Conservation (phyloP, 495 filamentous ascomycete genomes). For the Xylaria bambusicola region DNA sequence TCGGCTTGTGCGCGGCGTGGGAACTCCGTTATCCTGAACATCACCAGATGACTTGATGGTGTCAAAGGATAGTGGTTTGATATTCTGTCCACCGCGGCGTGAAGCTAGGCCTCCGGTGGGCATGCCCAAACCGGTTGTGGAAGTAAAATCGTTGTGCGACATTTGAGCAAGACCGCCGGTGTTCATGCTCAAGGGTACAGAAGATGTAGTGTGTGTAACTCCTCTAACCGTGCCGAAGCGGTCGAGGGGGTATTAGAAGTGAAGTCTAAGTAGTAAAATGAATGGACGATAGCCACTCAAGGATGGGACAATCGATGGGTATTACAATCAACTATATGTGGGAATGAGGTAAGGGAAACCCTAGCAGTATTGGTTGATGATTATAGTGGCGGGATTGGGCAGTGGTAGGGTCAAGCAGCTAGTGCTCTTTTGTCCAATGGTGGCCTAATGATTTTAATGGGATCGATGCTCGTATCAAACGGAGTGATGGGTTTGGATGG, state of each 20-base stretch:
- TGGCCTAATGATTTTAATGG: conserved; percentile 28
- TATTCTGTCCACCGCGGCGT: conserved; percentile 67
- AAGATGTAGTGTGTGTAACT: conserved; percentile 15
- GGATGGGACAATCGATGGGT: conserved; percentile 29
- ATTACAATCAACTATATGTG: conserved; percentile 35
- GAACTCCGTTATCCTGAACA: conserved; percentile 54
- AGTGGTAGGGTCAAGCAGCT: conserved; percentile 19
- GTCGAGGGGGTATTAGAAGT: conserved; percentile 31
- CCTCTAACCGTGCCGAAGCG: conserved; percentile 20
- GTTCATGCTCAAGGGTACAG: conserved; percentile 78
- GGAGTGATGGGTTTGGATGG: conserved; percentile 27
- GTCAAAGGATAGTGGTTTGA: conserved; percentile 85
- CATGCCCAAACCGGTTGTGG: conserved; percentile 70
- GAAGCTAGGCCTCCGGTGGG: conserved; percentile 80
- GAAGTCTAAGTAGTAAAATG: conserved; percentile 32
- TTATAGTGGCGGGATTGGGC: conserved; percentile 21
- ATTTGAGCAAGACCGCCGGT: conserved; percentile 99
- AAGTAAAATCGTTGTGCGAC: conserved; percentile 81
- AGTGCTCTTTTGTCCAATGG: conserved; percentile 18
- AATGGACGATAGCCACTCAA: conserved; percentile 35
- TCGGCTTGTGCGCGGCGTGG: conserved; percentile 90
- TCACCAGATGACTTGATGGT: conserved; percentile 49
- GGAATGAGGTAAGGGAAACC: conserved; percentile 19
- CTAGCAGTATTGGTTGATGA: conserved; percentile 27
- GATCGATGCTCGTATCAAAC: conserved; percentile 38